Evolutionary conservation across 768 basidiomycete species (phyloP), one percentile per base, ranked within the genome.

Genomic region (Agrocybe praecox): DNA sequence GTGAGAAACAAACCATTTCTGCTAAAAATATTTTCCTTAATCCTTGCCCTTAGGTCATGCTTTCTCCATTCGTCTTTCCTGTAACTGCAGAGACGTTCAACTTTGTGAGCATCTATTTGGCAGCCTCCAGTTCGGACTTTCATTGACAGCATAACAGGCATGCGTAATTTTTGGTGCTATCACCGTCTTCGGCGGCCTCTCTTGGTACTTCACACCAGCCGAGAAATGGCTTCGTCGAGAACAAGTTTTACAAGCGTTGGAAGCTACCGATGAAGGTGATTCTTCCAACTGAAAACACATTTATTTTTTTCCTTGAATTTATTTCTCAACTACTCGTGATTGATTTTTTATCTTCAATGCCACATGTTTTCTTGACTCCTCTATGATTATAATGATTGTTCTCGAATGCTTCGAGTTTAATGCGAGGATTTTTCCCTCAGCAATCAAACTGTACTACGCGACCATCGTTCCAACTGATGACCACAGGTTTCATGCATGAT

Each of bases 31-130:
- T 26, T 26, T 53, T 46, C 58, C 62, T 29, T 44, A 48, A 47
- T 29, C 22, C 11, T 18, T 58, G 10, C 19, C 40, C 23, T 22
- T 50, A 91, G 91, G 87, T 90, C 60, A 85, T 89, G 77, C 77
- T 92, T 52, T 94, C 94, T 22, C 94, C 94, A 1, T 96, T 94
- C 78, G 84, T 78, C 69, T 96, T 92, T 77, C 94, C 94, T 0
- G 88, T 92, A 24, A 85, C 77, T 10, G 80, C 88, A 0, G 71
- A 82, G 57, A 88, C 80, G 1, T 93, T 96, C 78, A 96, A 96
- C 72, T 96, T 92, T 65, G 92, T 92, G 58, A 72, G 89, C 26
- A 29, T 80, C 18, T 26, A 53, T 29, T 53, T 53, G 46, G 42
- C 40, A 47, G 48, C 29, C 33, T 23, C 17, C 14, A 21, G 19